Evolutionary conservation across 345 rosid genomes (phyloP).

Genomic region (Cardamine resedifolia): DNA sequence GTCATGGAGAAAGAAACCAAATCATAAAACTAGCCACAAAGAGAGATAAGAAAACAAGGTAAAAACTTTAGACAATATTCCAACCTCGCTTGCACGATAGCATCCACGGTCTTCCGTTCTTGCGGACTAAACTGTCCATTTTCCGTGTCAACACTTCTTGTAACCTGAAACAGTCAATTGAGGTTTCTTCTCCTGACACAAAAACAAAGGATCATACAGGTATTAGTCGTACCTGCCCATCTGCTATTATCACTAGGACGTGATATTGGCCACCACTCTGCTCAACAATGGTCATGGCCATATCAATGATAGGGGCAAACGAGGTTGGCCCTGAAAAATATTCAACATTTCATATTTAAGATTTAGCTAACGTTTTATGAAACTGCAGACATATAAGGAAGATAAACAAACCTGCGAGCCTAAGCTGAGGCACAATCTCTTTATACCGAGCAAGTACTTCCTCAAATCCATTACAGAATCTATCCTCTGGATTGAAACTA

Average conservation of each 20-base stretch:
- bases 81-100: conserved; percentile 93
- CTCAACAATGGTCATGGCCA: conserved; percentile 92
- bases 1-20: neutral
- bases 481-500: conserved; percentile 64
- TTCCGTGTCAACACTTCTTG: conserved; percentile 81
- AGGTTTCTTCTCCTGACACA: neutral
- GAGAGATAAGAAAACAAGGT: conserved; percentile 11
- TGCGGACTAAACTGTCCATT: conserved; percentile 81
- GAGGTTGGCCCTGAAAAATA: conserved; percentile 81
- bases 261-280: conserved; percentile 94
- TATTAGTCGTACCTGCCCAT: conserved; percentile 74
- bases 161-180: conserved; percentile 56
- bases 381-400: neutral
- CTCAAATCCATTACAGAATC: conserved; percentile 88
- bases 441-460: conserved; percentile 76
- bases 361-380: neutral
- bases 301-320: conserved; percentile 90
- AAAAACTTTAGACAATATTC: conserved; percentile 4
- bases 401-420: conserved; percentile 68
- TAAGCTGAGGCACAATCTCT: conserved; percentile 77
- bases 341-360: neutral
- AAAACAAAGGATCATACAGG: conserved; percentile 8
- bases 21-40: neutral
- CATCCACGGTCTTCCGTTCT: conserved; percentile 88
- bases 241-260: conserved; percentile 89